Percentiles rank a stretch among this genome's conserved stretches.
These are phyloP conservation scores for Tirmania nivea DNA, from an alignment of 495 filamentous ascomycete species.

Conservation along the genomic window DNA sequence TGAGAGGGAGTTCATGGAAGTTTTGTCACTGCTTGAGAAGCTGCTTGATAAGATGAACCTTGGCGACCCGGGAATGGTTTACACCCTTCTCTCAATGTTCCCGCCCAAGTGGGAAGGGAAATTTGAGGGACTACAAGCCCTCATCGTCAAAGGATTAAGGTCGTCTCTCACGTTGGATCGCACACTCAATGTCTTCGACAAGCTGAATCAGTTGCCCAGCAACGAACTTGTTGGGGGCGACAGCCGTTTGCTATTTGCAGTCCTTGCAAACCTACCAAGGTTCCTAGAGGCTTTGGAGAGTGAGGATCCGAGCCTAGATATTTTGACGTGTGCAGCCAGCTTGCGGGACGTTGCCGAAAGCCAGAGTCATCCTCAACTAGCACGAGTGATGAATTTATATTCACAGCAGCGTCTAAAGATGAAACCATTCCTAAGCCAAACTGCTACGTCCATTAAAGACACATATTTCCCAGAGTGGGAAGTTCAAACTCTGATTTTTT, in stretches of 20 bases:
- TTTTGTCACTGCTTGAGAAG: constrained; percentile 74
- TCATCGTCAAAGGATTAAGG: constrained; percentile 77
- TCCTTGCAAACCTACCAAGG: constrained; percentile 73
- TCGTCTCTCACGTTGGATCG: constrained; percentile 61
- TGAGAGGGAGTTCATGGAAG: constrained; percentile 82
- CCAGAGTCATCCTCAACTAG: constrained; percentile 26
- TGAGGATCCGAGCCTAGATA: constrained; percentile 29
- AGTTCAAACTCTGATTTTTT: constrained; percentile 61
- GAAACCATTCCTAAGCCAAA: constrained; percentile 55
- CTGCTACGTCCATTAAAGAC: constrained; percentile 51
- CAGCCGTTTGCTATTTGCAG: constrained; percentile 57
- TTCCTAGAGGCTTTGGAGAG: constrained; percentile 65
- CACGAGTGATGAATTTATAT: constrained; percentile 43
- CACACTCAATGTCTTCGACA: constrained; percentile 57
- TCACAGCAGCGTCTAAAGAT: constrained; percentile 39
- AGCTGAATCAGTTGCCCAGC: constrained; percentile 55
- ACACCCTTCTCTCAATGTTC: constrained; percentile 48
- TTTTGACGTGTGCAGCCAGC: constrained; percentile 39
- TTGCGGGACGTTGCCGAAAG: constrained; percentile 46
- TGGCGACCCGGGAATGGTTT: constrained; percentile 40
- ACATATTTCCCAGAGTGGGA: constrained; percentile 71
- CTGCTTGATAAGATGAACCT: constrained; percentile 69
- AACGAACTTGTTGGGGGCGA: constrained; percentile 63
- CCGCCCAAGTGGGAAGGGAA: constrained; percentile 73
- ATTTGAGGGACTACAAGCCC: constrained; percentile 67